Base-by-base conservation (phyloP, 192 early-diverging fungal genomes). In the Umbelopsis sp. region DNA sequence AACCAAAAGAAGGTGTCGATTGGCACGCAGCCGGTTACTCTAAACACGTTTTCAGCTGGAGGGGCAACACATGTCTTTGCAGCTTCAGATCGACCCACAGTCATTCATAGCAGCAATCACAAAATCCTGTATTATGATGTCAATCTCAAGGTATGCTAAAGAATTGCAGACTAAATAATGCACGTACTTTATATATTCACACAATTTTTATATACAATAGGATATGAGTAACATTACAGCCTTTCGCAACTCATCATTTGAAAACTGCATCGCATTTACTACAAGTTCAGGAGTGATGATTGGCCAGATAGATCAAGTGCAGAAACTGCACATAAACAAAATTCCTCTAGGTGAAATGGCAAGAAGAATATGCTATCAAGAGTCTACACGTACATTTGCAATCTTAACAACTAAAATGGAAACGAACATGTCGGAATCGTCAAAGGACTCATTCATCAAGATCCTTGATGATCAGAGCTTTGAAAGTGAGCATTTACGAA, bases 91-190 rank as follows among this genome's bases (percentile, higher is more conserved):
- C 84, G 91, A 66, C 95, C 97, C 0, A 92, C 95, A 3, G 88
- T 99, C 21, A 87, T 95, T 65, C 88, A 91, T 68, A 86, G 81
- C 54, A 86, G 81, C 31, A 86, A 88, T 69, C 81, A 86, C n/a
- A 94, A 95, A 77, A 83, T 99, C 4, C 66, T 92, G 43, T 98
- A 91, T 74, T 94, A 93, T 7, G 93, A 89, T 74, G 92, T 99
- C 29, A 97, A 99, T 77, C 72, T 91, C 4, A 91, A 89, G 83
- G 91, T 92, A 81, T 44, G 14, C 43, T 16, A 34, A 25, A 59
- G 4, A 14, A 45, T 68, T 26, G 26, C n/a, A 65, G 21, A 24
- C 34, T 14, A 14, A 52, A 25, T 20, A 22, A 2, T 65, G 21
- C 2, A 10, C 52, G 36, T 41, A 12, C 26, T 22, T 41, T 16